Base-by-base conservation (phyloP, 371 early-diverging fungal species). In the Mortierella sp. region DNA sequence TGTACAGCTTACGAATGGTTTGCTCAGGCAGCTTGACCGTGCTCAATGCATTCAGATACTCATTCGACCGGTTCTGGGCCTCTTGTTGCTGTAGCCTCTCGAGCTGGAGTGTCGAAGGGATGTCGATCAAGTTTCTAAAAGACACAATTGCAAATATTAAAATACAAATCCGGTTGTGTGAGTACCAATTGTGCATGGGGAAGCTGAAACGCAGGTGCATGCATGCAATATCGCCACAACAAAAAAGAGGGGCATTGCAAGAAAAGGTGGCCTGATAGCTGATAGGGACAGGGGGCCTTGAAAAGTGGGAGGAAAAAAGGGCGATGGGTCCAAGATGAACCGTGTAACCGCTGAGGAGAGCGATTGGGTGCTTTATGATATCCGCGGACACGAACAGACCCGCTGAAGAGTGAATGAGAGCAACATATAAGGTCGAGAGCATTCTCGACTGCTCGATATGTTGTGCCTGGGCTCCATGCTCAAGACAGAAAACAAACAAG, bases 21-120 rank as follows among this genome's bases (percentile, higher is more conserved):
- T 80, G 77, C 50, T 83, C 67, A 24, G 79, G 80, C 28, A 80
- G 69, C 64, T 77, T 77, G 73, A 84, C 78, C 24, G 80, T 80
- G 48, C 51, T 77, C 11, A 81, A n/a, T 3, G 81, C 81, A 53
- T 71, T 61, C 37, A 51, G 59, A 55, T 79, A 79, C 31, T 79
- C 80, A n/a, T 71, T 72, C 21, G 80, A 79, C 34, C 80, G 80
- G 53, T 46, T 72, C 53, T 75, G 75, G 28, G 80, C 80, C 59
- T 74, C 80, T 53, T 79, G 75, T 40, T 79, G 80, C 72, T 79
- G 75, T 43, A 79, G 67, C 28, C 80, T 69, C 72, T 79, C 80
- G 44, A 79, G 50, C 4, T 79, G 80, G 21, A 79, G 50, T 26
- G 80, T 79, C n/a, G 80, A 79, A 1, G 80, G 80, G 28, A 79